phyloP scores from a whole-genome alignment of 306 rosid genomes.

The Vigna reflexopilosa region DNA sequence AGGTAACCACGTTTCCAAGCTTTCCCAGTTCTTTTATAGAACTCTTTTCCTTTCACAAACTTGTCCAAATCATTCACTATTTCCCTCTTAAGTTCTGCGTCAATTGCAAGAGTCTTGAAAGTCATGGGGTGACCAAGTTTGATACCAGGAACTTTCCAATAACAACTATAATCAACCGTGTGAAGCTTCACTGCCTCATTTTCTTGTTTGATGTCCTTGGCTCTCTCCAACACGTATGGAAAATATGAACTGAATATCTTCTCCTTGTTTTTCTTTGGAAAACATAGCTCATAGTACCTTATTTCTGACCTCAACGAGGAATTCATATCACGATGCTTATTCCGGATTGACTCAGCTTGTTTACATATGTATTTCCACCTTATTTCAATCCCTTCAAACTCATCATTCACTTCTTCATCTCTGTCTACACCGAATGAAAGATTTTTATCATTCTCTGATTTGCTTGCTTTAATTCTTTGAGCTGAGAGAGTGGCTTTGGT shows the following conservation, averaged over 20 bases:
- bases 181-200: slow-evolving; percentile 49
- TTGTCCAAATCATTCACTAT: slow-evolving; percentile 54
- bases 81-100: slow-evolving; percentile 47
- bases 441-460: slow-evolving; percentile 38
- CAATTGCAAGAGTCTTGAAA: slow-evolving; percentile 58
- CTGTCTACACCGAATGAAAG: slow-evolving; percentile 46
- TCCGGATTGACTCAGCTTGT: slow-evolving; percentile 1
- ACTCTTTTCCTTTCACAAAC: slow-evolving; percentile 52
- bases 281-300: slow-evolving; percentile 44
- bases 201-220: slow-evolving; percentile 48
- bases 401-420: slow-evolving; percentile 49
- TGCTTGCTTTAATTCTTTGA: slow-evolving; percentile 44
- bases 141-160: background rate
- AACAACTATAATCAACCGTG: background rate
- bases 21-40: slow-evolving; percentile 54
- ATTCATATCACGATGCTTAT: background rate
- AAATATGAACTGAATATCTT: slow-evolving; percentile 49
- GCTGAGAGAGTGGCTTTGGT: slow-evolving; percentile 47
- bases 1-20: slow-evolving; percentile 71
- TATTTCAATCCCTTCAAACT: slow-evolving; percentile 45
- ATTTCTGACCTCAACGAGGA: slow-evolving; percentile 20
- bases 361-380: slow-evolving; percentile 49
- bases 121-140: slow-evolving; percentile 54
- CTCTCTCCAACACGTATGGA: slow-evolving; percentile 48
- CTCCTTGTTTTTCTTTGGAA: slow-evolving; percentile 53